A percentile compares a stretch with the other conserved stretches of the same genome.
phyloP scores from a whole-genome alignment of 129 eudicot genomes.

The Cynara cardunculus region DNA sequence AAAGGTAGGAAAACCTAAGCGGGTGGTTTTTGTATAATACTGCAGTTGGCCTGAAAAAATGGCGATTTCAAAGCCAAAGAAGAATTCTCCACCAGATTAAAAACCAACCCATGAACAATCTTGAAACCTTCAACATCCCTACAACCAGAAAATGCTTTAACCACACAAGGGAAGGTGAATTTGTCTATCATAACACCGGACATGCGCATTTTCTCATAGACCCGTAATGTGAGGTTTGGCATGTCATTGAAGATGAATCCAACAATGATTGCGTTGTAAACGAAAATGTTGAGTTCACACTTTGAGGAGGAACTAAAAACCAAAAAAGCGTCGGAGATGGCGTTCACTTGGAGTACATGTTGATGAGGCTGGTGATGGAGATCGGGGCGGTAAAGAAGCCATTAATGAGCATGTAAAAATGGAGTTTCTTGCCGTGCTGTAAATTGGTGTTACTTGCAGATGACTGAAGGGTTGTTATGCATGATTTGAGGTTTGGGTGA shows the following conservation, averaged over 20 bases:
- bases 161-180: constrained; percentile 73
- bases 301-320: constrained; percentile 31
- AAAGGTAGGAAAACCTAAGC: neutral
- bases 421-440: constrained; percentile 48
- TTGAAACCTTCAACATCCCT: constrained; percentile 33
- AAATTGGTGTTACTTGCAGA: constrained; percentile 43
- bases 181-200: constrained; percentile 48
- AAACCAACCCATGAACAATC: constrained; percentile 60
- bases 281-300: constrained; percentile 42
- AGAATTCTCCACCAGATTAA: constrained; percentile 53
- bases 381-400: constrained; percentile 52
- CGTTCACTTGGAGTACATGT: constrained; percentile 83
- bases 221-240: constrained; percentile 33
- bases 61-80: constrained; percentile 38
- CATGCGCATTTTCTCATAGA: constrained; percentile 44
- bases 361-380: constrained; percentile 73
- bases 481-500: constrained; percentile 30
- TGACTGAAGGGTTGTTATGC: constrained; percentile 52
- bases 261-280: constrained; percentile 58
- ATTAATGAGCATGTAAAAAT: constrained; percentile 50
- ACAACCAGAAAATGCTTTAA: constrained; percentile 55
- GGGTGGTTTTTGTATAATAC: neutral
- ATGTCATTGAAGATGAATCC: constrained; percentile 45
- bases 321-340: constrained; percentile 39
- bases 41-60: constrained; percentile 32